phyloP scores from a whole-genome alignment of 73 alveolate species.

The Effrenium voratum region DNA sequence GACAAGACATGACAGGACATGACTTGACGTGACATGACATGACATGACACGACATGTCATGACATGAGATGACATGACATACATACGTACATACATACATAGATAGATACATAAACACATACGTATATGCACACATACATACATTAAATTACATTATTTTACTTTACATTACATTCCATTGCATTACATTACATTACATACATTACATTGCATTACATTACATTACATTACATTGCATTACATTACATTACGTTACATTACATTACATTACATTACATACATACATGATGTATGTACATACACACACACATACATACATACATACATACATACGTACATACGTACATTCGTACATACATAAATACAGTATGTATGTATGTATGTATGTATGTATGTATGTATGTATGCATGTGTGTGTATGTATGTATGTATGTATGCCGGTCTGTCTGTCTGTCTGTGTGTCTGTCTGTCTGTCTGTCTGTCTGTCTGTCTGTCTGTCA shows the following conservation, averaged over 20 bases:
- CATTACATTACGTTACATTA: not conserved
- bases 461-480: not conserved
- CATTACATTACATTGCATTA: no score
- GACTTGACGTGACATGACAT: no score
- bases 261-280: not conserved
- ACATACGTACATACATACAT: no score
- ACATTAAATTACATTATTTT: no score
- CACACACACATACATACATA: not conserved
- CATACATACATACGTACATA: not conserved
- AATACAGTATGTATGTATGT: not conserved
- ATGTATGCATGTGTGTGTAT: not conserved
- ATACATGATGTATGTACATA: not conserved
- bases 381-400: not conserved
- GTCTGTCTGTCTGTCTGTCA: no score
- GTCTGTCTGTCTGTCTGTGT: not conserved
- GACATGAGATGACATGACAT: no score
- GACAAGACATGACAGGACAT: no score
- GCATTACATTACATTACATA: not conserved
- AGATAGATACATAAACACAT: not conserved
- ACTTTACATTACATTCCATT: not conserved
- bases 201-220: not conserved
- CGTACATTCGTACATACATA: not conserved
- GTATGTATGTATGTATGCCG: not conserved
- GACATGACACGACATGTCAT: no score
- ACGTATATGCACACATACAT: not conserved